Evolutionary conservation across 257 asterid genomes (phyloP), one percentile per base, ranked within the genome.

Genomic region (Prunella vulgaris): DNA sequence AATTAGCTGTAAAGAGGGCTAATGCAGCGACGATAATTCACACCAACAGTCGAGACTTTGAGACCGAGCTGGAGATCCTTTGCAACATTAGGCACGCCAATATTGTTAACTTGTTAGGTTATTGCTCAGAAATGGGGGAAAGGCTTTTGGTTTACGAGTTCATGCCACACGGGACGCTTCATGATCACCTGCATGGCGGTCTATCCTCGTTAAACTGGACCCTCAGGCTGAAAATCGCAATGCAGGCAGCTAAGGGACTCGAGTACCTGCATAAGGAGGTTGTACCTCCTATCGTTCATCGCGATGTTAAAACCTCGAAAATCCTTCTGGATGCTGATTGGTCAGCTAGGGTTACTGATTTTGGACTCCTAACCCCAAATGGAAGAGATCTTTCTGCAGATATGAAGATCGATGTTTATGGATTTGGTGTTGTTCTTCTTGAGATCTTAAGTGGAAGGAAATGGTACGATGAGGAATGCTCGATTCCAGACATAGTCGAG

Each of bases 41-140:
- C 82, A 85, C 96, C 1, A 90, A 82, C 37, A 84, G 87, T 76
- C 86, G 97, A 0, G 91, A 88, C 67, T 93, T 93, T 10, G 97
- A 93, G 69, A 74, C 72, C 69, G 95, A 89, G 88, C 80, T 93
- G 48, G 99, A 90, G 73, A 81, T 87, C 77, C 96, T 93, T 3
- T 90, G 99, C 84, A 84, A 77, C 60, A 75, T 89, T 10, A 64
- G 96, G n/a, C 97, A 93, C 10, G 46, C 70, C 7, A 88, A 89
- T 70, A 89, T 93, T 1, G 99, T 93, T 24, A 93, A 93, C 81
- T 71, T 93, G 68, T 74, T 93, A 71, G 99, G 99, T 9, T 93
- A 90, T 64, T 90, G 99, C 58, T 76, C 96, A 0, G 99, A 93
- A 77, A 93, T 90, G 99, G 99, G 99, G 60, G 99, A 93, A 71